Conservation (phyloP, 768 basidiomycete species). For the Mycena galericulata region DNA sequence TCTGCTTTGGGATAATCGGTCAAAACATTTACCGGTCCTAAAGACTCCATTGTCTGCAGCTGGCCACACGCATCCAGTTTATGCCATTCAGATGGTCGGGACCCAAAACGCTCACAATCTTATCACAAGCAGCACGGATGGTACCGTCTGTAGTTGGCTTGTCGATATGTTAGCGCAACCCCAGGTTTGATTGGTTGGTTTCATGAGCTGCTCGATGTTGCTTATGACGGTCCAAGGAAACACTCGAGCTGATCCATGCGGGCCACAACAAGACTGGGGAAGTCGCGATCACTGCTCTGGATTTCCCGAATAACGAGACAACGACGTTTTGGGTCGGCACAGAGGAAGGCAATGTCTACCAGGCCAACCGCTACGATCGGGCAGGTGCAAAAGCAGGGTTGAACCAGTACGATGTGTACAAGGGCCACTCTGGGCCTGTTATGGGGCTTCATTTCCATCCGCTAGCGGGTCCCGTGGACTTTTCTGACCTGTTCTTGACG, state of each 20-base stretch:
- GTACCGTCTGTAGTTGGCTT: slow-evolving; percentile 96
- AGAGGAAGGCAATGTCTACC: slow-evolving; percentile 97
- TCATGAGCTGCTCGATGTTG: neutral
- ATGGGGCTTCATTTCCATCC: slow-evolving; percentile 98
- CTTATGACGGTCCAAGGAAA: slow-evolving; percentile 71
- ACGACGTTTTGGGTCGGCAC: slow-evolving; percentile 98
- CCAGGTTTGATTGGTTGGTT: slow-evolving; percentile 68
- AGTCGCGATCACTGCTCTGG: slow-evolving; percentile 92
- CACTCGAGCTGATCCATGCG: slow-evolving; percentile 87
- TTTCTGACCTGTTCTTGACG: slow-evolving; percentile 94
- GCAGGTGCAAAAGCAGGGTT: slow-evolving; percentile 97
- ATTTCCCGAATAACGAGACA: slow-evolving; percentile 97
- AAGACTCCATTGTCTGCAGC: slow-evolving; percentile 97
- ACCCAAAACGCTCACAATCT: slow-evolving; percentile 99
- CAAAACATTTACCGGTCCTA: slow-evolving; percentile 94
- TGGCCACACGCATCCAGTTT: slow-evolving; percentile 98
- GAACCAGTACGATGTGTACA: slow-evolving; percentile 93
- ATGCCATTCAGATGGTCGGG: slow-evolving; percentile 98
- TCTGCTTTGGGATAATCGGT: slow-evolving; percentile 97
- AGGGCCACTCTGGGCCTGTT: slow-evolving; percentile 92
- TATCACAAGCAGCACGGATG: slow-evolving; percentile 97
- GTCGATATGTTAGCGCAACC: slow-evolving; percentile 99
- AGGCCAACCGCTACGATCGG: slow-evolving; percentile 96
- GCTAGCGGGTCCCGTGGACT: slow-evolving; percentile 89
- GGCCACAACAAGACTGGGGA: slow-evolving; percentile 98